A percentile compares a stretch with the other conserved stretches of the same genome.
Evolutionary conservation across 148 eudicot genomes (phyloP).

Genomic region (Rhododendron williamsianum): DNA sequence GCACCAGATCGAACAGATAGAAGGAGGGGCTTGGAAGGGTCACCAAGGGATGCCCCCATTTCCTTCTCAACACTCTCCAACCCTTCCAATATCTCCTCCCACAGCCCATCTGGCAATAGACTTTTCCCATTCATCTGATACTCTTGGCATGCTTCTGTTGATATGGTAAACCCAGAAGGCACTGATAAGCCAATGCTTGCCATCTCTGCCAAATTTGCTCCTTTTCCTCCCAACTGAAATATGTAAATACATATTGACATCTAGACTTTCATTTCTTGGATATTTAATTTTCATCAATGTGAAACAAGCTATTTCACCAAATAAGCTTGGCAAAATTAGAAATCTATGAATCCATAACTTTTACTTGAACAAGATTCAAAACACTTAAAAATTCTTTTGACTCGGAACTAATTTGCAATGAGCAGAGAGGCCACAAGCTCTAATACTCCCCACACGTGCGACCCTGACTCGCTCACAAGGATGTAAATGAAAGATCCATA

Average conservation of each 20-base stretch:
- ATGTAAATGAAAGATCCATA: not conserved
- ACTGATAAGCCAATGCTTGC: conserved; percentile 95
- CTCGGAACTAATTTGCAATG: not conserved
- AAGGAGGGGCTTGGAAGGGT: conserved; percentile 86
- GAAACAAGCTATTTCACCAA: not conserved
- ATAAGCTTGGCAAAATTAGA: not conserved
- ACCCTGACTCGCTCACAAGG: not conserved
- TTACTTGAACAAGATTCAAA: not conserved
- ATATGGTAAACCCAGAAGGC: conserved; percentile 93
- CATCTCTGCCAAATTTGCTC: conserved; percentile 99
- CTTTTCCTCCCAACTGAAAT: conserved; percentile 92
- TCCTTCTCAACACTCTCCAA: conserved; percentile 54
- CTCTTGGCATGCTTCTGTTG: conserved; percentile 97
- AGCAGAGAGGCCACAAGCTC: not conserved
- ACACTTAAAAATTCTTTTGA: not conserved
- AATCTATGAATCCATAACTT: not conserved
- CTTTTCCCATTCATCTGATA: conserved; percentile 65
- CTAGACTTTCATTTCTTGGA: not conserved
- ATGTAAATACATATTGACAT: conserved; percentile 4
- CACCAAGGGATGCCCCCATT: conserved; percentile 87
- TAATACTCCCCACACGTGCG: not conserved
- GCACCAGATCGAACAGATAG: conserved; percentile 99
- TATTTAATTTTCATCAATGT: not conserved
- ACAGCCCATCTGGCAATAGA: conserved; percentile 53
- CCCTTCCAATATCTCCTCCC: conserved; percentile 82